Evolutionary conservation across 2,329 filamentous ascomycete genomes (phyloP), one percentile per base, ranked within the genome.

Genomic region (Epichloe gansuensis): DNA sequence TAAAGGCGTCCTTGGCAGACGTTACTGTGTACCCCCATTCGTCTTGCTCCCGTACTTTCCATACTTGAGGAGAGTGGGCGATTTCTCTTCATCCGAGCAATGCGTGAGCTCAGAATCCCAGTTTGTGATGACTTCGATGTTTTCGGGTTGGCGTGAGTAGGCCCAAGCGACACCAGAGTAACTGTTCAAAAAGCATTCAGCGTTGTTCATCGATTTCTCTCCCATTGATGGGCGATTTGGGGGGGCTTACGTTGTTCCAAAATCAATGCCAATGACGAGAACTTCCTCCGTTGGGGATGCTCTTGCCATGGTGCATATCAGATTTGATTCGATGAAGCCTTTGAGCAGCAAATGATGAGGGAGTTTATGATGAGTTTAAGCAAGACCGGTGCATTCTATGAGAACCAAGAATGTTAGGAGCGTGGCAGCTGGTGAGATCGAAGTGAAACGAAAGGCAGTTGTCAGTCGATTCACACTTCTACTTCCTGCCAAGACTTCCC

Each of bases 211-310:
- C 8, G 8, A 31, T 31, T 9, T 9, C 28, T 31, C 28, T 9
- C 28, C 3, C 28, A 9, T 31, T 1, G 1, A 31, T 31, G 28
- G 2, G 3, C 8, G 0, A 31, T 31, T 3, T 0, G 3, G 8
- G 28, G 28, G 8, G 8, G 8, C 67, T 54, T 54, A 73, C 61
- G 72, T 76, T 0, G 74, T 76, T 0, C 72, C 73, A 46, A 76
- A 75, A 41, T 75, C 73, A 6, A 76, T 65, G 0, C 72, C 69
- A 2, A 74, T 57, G 17, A 72, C 56, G 2, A 73, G 59, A 35
- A 23, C 23, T 25, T 49, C 46, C 3, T 50, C 47, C 25, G 38
- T 53, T 9, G 21, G 12, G 13, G 17, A 21, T 3, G 8, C 37
- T 37, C 7, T 21, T 13, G 13, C 43, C 43, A 31, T 28, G 23